Evolutionary conservation across 257 asterid species (phyloP).

Genomic region (Henckelia pumila): DNA sequence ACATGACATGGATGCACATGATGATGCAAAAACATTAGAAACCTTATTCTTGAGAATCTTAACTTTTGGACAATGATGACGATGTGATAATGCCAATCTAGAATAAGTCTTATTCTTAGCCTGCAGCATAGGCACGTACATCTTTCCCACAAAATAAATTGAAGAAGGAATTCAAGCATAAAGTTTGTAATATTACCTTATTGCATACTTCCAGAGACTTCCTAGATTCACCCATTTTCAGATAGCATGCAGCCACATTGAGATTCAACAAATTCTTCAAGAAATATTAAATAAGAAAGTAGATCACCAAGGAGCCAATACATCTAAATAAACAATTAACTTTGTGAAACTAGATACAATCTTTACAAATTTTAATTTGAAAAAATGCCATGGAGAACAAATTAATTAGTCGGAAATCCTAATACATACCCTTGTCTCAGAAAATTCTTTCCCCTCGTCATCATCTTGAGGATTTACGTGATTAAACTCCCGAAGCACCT

Average conservation of each 20-base stretch:
- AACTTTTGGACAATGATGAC: not conserved
- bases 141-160: conserved; percentile 17
- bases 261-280: conserved; percentile 85
- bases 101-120: not conserved
- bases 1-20: not conserved
- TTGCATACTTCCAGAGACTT: conserved; percentile 90
- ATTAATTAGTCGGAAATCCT: conserved; percentile 18
- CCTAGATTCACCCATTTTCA: conserved; percentile 78
- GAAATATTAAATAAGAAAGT: conserved; percentile 25
- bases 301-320: conserved; percentile 20
- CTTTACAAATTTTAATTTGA: not conserved
- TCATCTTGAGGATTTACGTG: conserved; percentile 98
- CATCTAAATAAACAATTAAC: conserved; percentile 12
- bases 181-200: conserved; percentile 54
- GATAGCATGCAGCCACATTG: conserved; percentile 95
- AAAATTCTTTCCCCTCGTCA: conserved; percentile 93
- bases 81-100: not conserved
- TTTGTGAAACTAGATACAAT: conserved; percentile 12
- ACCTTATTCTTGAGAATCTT: not conserved
- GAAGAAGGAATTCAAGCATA: not conserved
- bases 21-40: not conserved
- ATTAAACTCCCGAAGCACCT: conserved; percentile 96
- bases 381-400: not conserved
- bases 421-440: conserved; percentile 73
- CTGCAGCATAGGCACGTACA: not conserved